Conservation (phyloP, 345 rosid genomes). For the Viola odorata region DNA sequence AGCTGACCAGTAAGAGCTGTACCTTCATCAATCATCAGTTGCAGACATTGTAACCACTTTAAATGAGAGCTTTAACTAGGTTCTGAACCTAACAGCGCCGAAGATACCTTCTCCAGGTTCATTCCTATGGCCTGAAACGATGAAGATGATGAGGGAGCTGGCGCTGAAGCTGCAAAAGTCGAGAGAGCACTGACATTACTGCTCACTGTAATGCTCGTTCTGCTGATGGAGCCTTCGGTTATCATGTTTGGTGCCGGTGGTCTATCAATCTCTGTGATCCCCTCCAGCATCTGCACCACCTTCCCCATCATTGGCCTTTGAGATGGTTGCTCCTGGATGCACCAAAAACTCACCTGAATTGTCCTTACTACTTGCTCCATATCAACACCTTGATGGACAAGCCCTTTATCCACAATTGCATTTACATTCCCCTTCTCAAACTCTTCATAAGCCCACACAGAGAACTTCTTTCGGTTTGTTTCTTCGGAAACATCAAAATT, state of each 20-base stretch:
- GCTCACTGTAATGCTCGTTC: slow-evolving; percentile 35
- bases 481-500: slow-evolving; percentile 18
- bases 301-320: slow-evolving; percentile 26
- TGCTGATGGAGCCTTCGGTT: slow-evolving; percentile 28
- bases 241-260: slow-evolving; percentile 44
- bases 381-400: slow-evolving; percentile 9
- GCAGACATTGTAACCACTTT: neutral
- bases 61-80: slow-evolving; percentile 1
- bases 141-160: slow-evolving; percentile 39
- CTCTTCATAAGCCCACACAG: slow-evolving; percentile 59
- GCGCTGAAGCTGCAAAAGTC: slow-evolving; percentile 36
- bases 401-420: slow-evolving; percentile 15
- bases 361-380: slow-evolving; percentile 19
- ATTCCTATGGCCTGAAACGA: slow-evolving; percentile 37
- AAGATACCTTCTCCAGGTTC: slow-evolving; percentile 30
- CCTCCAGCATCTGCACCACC: slow-evolving; percentile 34
- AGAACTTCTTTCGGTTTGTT: slow-evolving; percentile 44
- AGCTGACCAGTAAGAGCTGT: neutral
- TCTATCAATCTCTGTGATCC: slow-evolving; percentile 38
- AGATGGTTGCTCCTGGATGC: slow-evolving; percentile 28
- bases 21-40: neutral
- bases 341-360: slow-evolving; percentile 21
- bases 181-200: slow-evolving; percentile 34
- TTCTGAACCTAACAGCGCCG: slow-evolving; percentile 26
- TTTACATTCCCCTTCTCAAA: slow-evolving; percentile 25